Conservation (phyloP, 768 basidiomycete species). For the Calvatia gigantea region DNA sequence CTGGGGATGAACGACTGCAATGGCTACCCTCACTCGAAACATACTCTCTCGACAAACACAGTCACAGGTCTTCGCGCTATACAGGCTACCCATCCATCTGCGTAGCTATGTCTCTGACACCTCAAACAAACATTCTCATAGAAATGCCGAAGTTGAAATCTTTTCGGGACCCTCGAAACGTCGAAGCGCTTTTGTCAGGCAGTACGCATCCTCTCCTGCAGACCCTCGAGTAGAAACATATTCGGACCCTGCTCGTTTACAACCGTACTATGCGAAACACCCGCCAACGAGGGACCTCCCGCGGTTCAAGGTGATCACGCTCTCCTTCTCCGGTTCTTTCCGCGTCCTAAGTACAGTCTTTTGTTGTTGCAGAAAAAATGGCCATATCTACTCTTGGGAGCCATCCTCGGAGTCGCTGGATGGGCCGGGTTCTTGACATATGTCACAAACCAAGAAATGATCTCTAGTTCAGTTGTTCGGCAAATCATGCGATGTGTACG, state of each 20-base stretch:
- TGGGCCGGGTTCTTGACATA: constrained; percentile 71
- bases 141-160: constrained; percentile 3
- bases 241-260: constrained; percentile 5
- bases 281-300: constrained; percentile 31
- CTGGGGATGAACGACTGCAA: not conserved
- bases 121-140: not conserved
- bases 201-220: constrained; percentile 18
- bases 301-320: constrained; percentile 25
- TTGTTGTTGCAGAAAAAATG: constrained; percentile 40
- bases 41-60: not conserved
- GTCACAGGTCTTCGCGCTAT: not conserved
- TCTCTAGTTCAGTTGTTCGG: constrained; percentile 71
- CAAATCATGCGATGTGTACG: constrained; percentile 61
- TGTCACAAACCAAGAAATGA: constrained; percentile 73
- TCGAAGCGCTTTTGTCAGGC: constrained; percentile 4
- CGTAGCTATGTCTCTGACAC: constrained; percentile 1
- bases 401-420: constrained; percentile 49
- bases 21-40: constrained; percentile 1
- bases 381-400: constrained; percentile 52
- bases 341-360: not conserved
- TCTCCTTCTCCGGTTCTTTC: not conserved
- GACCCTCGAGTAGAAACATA: constrained; percentile 22
- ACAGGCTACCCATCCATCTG: not conserved
- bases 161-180: constrained; percentile 9
- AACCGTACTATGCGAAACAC: constrained; percentile 15